These are phyloP conservation scores for Pythium myriotylum DNA, from an alignment of 352 stramenopile genomes.

Conservation along the genomic window DNA sequence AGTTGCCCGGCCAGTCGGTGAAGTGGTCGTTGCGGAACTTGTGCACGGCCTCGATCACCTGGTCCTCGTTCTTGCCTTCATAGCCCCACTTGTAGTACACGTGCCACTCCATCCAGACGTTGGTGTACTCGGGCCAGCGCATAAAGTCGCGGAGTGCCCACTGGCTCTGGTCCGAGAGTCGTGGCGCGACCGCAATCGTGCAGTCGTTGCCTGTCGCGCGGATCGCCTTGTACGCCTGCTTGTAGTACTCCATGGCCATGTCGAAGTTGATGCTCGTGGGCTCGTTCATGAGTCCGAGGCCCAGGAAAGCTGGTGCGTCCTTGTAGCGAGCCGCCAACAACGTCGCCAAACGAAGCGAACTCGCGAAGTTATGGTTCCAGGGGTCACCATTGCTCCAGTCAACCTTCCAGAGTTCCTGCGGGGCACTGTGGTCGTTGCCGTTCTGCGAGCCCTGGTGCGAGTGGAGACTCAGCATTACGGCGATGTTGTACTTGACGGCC, in stretches of 20 bases:
- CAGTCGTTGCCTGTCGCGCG: conserved; percentile 38
- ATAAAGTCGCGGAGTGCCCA: conserved; percentile 22
- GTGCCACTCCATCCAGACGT: conserved; percentile 39
- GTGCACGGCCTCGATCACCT: conserved; percentile 16
- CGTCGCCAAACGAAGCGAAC: conserved; percentile 38
- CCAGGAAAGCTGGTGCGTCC: conserved; percentile 47
- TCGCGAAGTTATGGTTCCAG: conserved; percentile 30
- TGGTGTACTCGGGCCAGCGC: conserved; percentile 16
- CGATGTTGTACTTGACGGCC: conserved; percentile 53
- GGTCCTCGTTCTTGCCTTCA: conserved; percentile 15
- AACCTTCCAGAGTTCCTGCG: conserved; percentile 6
- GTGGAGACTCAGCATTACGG: conserved; percentile 63
- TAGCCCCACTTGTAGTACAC: conserved; percentile 37
- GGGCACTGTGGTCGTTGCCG: conserved; percentile 50
- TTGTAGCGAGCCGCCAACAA: conserved; percentile 52
- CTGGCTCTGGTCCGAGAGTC: conserved; percentile 3
- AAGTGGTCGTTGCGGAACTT: conserved; percentile 22
- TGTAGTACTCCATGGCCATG: conserved; percentile 40
- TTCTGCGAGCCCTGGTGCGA: conserved; percentile 62
- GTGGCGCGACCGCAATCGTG: conserved; percentile 22
- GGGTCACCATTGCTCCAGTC: conserved; percentile 33
- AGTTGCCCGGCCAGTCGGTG: conserved; percentile 29
- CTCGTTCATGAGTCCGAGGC: conserved; percentile 60
- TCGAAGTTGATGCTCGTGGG: conserved; percentile 27
- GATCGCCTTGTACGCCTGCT: conserved; percentile 41